Evolutionary conservation across 371 early-diverging fungal genomes (phyloP).

Genomic region (Mucor plumbeus): DNA sequence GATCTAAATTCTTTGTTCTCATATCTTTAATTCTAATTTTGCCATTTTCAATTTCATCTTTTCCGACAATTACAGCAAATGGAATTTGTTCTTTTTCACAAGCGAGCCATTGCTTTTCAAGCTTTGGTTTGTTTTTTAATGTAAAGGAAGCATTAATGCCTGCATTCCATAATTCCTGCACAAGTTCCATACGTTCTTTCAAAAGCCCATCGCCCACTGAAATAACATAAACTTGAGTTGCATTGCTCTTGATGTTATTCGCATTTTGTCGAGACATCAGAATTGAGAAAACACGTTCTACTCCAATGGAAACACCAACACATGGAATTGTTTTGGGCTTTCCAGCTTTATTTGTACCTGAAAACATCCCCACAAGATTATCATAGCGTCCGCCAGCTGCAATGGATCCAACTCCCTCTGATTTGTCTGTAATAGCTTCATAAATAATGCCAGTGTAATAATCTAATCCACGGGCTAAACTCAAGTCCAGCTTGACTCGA

Average conservation of each 20-base stretch:
- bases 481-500: conserved; percentile 84
- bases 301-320: conserved; percentile 97
- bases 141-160: conserved; percentile 81
- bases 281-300: conserved; percentile 97
- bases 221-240: conserved; percentile 86
- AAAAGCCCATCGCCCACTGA: conserved; percentile 85
- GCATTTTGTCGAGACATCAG: conserved; percentile 65
- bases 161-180: conserved; percentile 87
- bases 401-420: conserved; percentile 95
- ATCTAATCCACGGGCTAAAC: conserved; percentile 97
- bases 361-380: conserved; percentile 95
- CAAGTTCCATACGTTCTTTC: conserved; percentile 89
- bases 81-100: conserved; percentile 91
- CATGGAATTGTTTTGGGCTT: conserved; percentile 88
- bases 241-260: conserved; percentile 75
- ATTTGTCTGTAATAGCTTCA: conserved; percentile 87
- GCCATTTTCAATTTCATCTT: conserved; percentile 77
- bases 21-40: conserved; percentile 88
- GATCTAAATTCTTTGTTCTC: conserved; percentile 63
- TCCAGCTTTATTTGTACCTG: conserved; percentile 65
- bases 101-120: conserved; percentile 78
- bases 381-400: conserved; percentile 99
- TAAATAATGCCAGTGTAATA: conserved; percentile 99
- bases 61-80: conserved; percentile 86
- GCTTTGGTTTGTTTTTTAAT: conserved; percentile 90